Conservation (phyloP, 306 rosid genomes). For the Cicer bijugum region DNA sequence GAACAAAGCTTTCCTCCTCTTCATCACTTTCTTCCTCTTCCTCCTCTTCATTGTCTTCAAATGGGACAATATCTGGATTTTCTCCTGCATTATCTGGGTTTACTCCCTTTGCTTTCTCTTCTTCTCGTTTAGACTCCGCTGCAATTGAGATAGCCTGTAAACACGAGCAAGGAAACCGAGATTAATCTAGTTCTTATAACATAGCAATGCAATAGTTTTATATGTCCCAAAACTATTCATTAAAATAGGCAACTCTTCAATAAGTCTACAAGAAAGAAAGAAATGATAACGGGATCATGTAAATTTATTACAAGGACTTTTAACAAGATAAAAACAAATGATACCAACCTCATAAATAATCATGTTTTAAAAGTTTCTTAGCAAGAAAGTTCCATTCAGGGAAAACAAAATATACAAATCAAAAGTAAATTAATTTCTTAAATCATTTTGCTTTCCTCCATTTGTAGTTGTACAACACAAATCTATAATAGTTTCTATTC, state of each 20-base stretch:
- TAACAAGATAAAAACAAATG: background rate
- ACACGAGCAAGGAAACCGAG: slow-evolving; percentile 22
- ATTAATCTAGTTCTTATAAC: slow-evolving; percentile 33
- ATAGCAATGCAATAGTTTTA: background rate
- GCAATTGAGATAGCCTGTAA: slow-evolving; percentile 84
- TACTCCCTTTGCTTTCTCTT: slow-evolving; percentile 98
- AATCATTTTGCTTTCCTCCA: slow-evolving; percentile 4
- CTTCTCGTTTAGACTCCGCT: slow-evolving; percentile 96
- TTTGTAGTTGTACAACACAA: slow-evolving; percentile 14
- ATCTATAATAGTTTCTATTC: slow-evolving; percentile 11
- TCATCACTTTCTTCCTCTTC: slow-evolving; percentile 99
- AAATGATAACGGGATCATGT: too few relatives aligned
- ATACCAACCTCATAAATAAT: background rate
- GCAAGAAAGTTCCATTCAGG: slow-evolving; percentile 22
- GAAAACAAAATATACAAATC: background rate
- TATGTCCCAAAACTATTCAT: slow-evolving; percentile 27
- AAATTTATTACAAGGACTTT: background rate
- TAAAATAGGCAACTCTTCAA: slow-evolving; percentile 1
- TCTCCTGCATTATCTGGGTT: slow-evolving; percentile 86
- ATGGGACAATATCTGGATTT: slow-evolving; percentile 96
- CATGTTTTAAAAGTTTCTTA: background rate
- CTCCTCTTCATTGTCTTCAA: slow-evolving; percentile 99
- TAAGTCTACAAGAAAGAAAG: too few relatives aligned
- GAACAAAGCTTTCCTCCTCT: slow-evolving; percentile 86
- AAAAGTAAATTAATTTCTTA: slow-evolving; percentile 23